phyloP scores from a whole-genome alignment of 2,329 filamentous ascomycete species.

The Fusarium humuli region DNA sequence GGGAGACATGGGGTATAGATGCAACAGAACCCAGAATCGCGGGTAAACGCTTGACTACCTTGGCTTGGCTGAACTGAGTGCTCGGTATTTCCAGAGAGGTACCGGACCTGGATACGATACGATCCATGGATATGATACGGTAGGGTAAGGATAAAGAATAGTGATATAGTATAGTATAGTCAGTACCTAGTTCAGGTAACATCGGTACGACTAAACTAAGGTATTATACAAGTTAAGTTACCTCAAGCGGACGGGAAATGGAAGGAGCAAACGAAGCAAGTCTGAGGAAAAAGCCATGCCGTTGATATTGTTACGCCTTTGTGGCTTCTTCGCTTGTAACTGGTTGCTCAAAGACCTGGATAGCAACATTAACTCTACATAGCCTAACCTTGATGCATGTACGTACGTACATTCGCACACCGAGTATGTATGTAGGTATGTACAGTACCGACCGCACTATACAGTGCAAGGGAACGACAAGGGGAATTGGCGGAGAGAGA shows the following conservation, averaged over 20 bases:
- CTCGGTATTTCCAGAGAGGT: constrained; percentile 1
- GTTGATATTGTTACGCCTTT: constrained; percentile 8
- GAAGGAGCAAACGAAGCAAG: constrained; percentile 15
- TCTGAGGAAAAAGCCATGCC: constrained; percentile 5
- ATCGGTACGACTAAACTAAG: not conserved
- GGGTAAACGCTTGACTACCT: constrained; percentile 15
- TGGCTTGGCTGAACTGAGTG: constrained; percentile 4
- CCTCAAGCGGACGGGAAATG: not conserved
- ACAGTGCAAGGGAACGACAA: not conserved
- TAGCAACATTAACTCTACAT: constrained; percentile 22
- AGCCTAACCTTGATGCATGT: constrained; percentile 4
- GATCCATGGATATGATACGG: not conserved
- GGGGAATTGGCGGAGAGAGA: not conserved
- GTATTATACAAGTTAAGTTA: not conserved
- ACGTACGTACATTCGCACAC: not conserved
- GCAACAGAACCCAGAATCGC: constrained; percentile 11
- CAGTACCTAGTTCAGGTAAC: not conserved
- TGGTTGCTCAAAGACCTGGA: constrained; percentile 23
- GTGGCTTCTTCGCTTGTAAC: constrained; percentile 13
- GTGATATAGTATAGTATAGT: not conserved
- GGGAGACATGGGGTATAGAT: constrained; percentile 5
- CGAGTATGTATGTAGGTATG: not conserved
- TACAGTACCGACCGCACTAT: not conserved
- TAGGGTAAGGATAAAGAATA: not conserved
- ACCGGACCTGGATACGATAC: not conserved